Evolutionary conservation across 345 rosid genomes (phyloP), one percentile per base, ranked within the genome.

Genomic region (Boechera stricta): DNA sequence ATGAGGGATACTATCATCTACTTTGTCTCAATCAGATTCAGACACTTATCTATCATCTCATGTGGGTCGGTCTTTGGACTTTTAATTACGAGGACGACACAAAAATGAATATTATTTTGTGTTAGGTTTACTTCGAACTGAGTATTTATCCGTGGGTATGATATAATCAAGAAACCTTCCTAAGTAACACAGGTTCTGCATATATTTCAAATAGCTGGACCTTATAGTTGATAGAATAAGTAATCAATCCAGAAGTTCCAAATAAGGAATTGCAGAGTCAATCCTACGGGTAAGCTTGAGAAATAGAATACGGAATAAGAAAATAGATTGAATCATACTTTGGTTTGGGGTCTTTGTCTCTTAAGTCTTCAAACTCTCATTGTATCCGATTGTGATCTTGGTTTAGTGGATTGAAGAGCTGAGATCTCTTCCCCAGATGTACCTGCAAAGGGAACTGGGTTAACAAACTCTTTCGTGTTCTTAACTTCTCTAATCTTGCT

Each of bases 41-140:
- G 75, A 76, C 71, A 76, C 80, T 53, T 69, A 33, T 21, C 53
- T 77, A 64, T 38, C 76, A 64, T 47, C 66, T 64, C 72, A 71
- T 77, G 76, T 77, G 80, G 72, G 67, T 71, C 72, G 61, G 72
- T 77, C 72, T 57, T 77, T 47, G 45, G 21, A 47, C 54, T 47
- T 56, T 3, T 48, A 6, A 77, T 42, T 42, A 21, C 33, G 38
- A 69, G 64, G 15, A 71, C 44, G 29, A 70, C 76, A 26, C 13
- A 3, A 2, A 48, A 44, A 26, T 45, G 11, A 18, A 26, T 13
- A 10, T 41, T 55, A 10, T 13, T 51, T 1, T 66, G 54, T 41
- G 1, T 55, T 42, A 1, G 32, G 36, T 63, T 51, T 73, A 45
- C 21, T 12, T 52, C n/a, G n/a, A 61, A 62, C 9, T 7, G 13